A percentile compares a stretch with the other conserved stretches of the same genome.
phyloP scores from a whole-genome alignment of 331 rosid species.

The Malus hybrid region DNA sequence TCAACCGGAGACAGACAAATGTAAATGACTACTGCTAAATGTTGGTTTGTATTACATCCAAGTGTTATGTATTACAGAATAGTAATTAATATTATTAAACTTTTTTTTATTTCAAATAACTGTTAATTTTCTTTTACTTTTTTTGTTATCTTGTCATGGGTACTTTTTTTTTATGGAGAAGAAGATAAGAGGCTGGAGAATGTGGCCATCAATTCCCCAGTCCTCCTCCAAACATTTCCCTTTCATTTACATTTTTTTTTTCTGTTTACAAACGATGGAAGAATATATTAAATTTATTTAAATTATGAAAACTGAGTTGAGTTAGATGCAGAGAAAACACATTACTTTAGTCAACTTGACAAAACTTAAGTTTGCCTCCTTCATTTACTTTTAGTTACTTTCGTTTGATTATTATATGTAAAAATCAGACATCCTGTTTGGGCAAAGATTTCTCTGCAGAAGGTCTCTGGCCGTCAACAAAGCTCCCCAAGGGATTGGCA shows the following conservation, averaged over 20 bases:
- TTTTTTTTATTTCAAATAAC: not conserved
- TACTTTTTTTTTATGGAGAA: not conserved
- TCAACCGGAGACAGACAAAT: slow-evolving; percentile 4
- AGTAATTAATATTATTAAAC: no score
- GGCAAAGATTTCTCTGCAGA: no score
- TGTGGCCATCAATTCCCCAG: slow-evolving; percentile 71
- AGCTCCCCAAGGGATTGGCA: no score
- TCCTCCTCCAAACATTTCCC: slow-evolving; percentile 25
- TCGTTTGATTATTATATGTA: not conserved
- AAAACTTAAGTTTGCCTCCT: not conserved
- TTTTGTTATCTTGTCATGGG: not conserved
- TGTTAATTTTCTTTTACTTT: not conserved
- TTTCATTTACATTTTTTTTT: not conserved
- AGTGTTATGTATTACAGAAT: not conserved
- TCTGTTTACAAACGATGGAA: not conserved
- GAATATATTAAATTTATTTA: no score
- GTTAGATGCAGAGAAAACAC: not conserved
- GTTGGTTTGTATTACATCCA: slow-evolving; percentile 11
- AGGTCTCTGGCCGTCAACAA: no score
- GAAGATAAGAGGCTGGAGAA: slow-evolving; percentile 39
- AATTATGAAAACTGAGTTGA: no score
- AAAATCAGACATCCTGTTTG: no score
- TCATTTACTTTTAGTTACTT: not conserved
- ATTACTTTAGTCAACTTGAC: no score
- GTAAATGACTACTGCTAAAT: not conserved